Conservation (phyloP, 2,329 filamentous ascomycete species). For the Colletotrichum sp. region DNA sequence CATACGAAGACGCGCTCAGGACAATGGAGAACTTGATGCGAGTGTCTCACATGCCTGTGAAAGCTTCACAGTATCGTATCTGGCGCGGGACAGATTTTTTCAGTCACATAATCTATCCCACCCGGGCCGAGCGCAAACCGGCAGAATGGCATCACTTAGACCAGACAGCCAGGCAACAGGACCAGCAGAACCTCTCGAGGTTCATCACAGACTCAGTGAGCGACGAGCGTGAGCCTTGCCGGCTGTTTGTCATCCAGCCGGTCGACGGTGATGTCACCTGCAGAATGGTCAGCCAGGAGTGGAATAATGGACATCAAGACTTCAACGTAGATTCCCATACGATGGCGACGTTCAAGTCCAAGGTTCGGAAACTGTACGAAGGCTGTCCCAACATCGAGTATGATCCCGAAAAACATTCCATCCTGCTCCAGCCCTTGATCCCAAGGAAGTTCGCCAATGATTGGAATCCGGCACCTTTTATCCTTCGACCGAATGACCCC, state of each 20-base stretch:
- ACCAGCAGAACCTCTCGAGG: neutral
- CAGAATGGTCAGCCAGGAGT: neutral
- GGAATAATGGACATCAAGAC: neutral
- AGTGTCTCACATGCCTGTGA: neutral
- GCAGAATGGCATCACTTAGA: neutral
- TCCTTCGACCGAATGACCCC: conserved; percentile 26
- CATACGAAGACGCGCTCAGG: neutral
- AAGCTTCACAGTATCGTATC: neutral
- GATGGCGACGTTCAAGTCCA: neutral
- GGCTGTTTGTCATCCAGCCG: conserved; percentile 18
- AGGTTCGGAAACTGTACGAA: neutral
- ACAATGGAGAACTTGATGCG: neutral
- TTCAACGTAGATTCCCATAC: neutral
- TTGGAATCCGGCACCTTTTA: neutral
- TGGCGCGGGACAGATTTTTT: conserved; percentile 20
- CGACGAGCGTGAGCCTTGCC: neutral
- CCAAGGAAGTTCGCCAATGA: neutral
- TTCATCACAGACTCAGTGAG: neutral
- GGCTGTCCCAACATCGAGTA: neutral
- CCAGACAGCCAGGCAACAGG: neutral
- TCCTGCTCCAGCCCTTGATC: neutral
- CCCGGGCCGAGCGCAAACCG: neutral
- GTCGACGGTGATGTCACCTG: neutral
- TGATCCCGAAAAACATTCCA: neutral
- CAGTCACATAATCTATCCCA: neutral